phyloP scores from a whole-genome alignment of 2,329 filamentous ascomycete genomes.

The Cladosporium velox region DNA sequence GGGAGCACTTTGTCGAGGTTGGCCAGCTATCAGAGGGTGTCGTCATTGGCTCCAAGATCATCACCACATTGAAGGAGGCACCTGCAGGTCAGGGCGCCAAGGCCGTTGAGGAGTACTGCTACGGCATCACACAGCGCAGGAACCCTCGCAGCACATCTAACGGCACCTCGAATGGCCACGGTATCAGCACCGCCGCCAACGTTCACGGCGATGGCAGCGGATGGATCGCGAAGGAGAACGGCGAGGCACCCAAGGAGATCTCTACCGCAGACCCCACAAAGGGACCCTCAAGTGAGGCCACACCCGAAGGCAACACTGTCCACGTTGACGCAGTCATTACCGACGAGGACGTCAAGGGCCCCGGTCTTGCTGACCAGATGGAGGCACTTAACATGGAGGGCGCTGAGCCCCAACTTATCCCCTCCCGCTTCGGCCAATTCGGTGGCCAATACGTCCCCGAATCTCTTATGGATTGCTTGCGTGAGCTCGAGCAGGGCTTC shows the following conservation, averaged over 20 bases:
- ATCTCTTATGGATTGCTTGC: constrained; percentile 94
- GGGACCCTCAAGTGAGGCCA: constrained; percentile 35
- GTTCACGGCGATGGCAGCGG: constrained; percentile 38
- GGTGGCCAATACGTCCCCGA: constrained; percentile 98
- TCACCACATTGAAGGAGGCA: constrained; percentile 74
- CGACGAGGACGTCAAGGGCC: constrained; percentile 54
- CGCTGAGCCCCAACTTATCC: constrained; percentile 58
- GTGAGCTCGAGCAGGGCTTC: constrained; percentile 88
- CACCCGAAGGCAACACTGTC: constrained; percentile 52
- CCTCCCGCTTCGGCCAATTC: constrained; percentile 89
- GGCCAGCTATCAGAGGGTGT: constrained; percentile 86
- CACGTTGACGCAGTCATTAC: constrained; percentile 70
- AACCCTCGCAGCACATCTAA: constrained; percentile 25
- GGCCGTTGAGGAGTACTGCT: constrained; percentile 83
- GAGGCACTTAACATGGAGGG: constrained; percentile 73
- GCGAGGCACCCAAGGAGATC: constrained; percentile 36
- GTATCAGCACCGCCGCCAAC: constrained; percentile 38
- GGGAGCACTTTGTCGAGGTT: constrained; percentile 88
- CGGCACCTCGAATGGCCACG: constrained; percentile 25
- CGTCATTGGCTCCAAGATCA: constrained; percentile 94
- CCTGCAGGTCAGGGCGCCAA: constrained; percentile 66
- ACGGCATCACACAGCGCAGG: constrained; percentile 59
- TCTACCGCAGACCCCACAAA: constrained; percentile 39
- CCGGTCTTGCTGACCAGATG: constrained; percentile 78
- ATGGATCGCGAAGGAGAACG: constrained; percentile 36